Percentiles rank a stretch among this genome's conserved stretches.
These are phyloP conservation scores for Vitellaria paradoxa DNA, from an alignment of 179 eudicot genomes.

Conservation along the genomic window DNA sequence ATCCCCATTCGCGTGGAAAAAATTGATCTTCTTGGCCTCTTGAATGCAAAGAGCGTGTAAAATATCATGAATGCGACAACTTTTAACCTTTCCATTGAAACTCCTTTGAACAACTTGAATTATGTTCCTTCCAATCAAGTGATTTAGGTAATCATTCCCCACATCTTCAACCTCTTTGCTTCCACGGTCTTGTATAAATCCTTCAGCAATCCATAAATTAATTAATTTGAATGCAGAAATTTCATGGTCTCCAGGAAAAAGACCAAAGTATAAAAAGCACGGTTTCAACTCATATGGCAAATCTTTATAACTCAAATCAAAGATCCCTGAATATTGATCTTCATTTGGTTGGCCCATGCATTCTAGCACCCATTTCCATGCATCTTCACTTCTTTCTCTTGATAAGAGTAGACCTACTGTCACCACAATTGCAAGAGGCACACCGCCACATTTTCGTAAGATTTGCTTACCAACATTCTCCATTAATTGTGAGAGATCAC, in stretches of 20 bases:
- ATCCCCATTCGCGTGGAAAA: not conserved
- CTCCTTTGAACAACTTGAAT: conserved; percentile 17
- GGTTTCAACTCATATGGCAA: conserved; percentile 15
- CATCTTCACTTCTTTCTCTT: not conserved
- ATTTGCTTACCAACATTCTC: not conserved
- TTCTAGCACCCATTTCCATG: conserved; percentile 4
- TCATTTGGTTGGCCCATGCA: not conserved
- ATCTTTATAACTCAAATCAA: conserved; percentile 18
- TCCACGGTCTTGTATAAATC: conserved; percentile 5
- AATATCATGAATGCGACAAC: conserved; percentile 18
- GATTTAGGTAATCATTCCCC: conserved; percentile 12
- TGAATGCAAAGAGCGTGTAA: conserved; percentile 1
- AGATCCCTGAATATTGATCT: not conserved
- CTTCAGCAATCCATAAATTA: conserved; percentile 13
- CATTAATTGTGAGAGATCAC: not conserved
- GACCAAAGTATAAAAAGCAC: conserved; percentile 24
- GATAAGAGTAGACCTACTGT: no score
- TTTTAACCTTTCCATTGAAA: conserved; percentile 4
- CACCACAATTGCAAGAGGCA: conserved; percentile 24
- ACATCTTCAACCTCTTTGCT: not conserved
- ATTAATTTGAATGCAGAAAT: conserved; percentile 8
- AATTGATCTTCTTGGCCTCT: conserved; percentile 3
- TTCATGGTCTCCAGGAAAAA: conserved; percentile 14
- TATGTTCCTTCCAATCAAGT: conserved; percentile 4
- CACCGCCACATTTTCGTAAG: conserved; percentile 12